phyloP scores from a whole-genome alignment of 208 protist species.

The Acanthamoeba castellanii region DNA sequence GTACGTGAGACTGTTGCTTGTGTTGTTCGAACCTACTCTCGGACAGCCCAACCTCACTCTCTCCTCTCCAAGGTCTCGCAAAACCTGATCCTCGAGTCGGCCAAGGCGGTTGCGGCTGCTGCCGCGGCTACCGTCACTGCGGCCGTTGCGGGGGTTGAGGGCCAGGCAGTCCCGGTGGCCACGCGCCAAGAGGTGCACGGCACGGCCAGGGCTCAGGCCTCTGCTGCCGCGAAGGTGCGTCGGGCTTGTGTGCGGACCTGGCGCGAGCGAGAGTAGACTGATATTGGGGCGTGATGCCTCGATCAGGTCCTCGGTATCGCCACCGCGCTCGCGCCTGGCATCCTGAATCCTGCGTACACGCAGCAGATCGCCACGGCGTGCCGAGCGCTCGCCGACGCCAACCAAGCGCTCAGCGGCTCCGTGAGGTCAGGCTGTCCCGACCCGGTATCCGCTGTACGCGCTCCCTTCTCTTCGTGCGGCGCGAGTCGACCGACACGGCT shows the following conservation, averaged over 20 bases:
- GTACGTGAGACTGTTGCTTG: neutral
- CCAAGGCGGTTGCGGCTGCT: constrained; percentile 12
- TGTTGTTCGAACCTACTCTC: neutral
- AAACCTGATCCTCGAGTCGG: constrained; percentile 71
- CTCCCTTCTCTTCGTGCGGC: too few species aligned
- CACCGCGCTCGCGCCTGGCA: constrained; percentile 30
- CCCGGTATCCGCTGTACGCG: neutral
- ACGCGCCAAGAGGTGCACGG: neutral
- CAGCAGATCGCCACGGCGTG: constrained; percentile 47
- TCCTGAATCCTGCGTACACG: constrained; percentile 53
- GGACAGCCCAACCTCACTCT: neutral
- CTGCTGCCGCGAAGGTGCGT: constrained; percentile 5
- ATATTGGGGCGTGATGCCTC: too few species aligned
- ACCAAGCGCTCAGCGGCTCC: neutral
- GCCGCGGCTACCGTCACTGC: neutral
- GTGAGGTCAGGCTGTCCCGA: neutral
- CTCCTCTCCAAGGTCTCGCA: neutral
- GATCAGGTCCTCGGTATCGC: neutral
- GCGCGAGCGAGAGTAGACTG: neutral
- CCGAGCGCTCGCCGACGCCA: neutral
- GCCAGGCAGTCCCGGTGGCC: neutral
- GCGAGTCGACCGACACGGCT: neutral
- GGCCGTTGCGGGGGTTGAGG: neutral
- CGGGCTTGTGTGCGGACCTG: neutral
- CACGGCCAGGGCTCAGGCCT: neutral